Evolutionary conservation across 331 rosid genomes (phyloP), one percentile per base, ranked within the genome.

Genomic region (Stylosanthes scabra): DNA sequence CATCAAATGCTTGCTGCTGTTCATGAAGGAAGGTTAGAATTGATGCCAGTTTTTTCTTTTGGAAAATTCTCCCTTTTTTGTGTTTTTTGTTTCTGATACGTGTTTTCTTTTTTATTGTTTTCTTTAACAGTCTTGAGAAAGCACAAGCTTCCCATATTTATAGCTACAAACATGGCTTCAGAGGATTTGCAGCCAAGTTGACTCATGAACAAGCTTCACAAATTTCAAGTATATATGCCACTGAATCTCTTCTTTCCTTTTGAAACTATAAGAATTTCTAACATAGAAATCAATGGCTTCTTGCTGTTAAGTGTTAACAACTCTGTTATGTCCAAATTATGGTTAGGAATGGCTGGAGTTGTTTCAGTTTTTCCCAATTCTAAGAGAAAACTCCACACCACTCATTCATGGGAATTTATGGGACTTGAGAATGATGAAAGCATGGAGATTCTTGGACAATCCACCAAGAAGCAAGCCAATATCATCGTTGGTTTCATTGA

Each of bases 351-450:
- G 87, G 71, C 85, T 0, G 93, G 90, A 59, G 97, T 91, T 62
- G 86, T 91, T 68, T 91, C 97, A 63, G 97, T 91, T 55, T 91
- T 91, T 73, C 97, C 93, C 39, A 91, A 89, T 80, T 63, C 72
- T 7, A 91, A 84, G 77, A 91, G 97, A 80, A 85, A 54, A 44
- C 70, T 91, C 44, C 96, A 91, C 78, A 89, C 96, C 28, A 91
- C 97, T 51, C 95, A 91, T 81, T 91, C 97, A 27, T 91, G 97
- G 97, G 88, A 86, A 68, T 91, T 91, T 76, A 87, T 89, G 85
- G 97, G 96, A 58, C 93, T 91, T 81, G 20, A 67, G 84, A 79
- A 74, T 10, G 80, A 87, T 6, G 82, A 89, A 70, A 82, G 80
- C 34, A 71, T 87, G 91, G 86, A 83, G 85, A 62, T 74, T 79